These are phyloP conservation scores for Yamadazyma philogaea DNA, from an alignment of 805 yeast species.

Conservation along the genomic window DNA sequence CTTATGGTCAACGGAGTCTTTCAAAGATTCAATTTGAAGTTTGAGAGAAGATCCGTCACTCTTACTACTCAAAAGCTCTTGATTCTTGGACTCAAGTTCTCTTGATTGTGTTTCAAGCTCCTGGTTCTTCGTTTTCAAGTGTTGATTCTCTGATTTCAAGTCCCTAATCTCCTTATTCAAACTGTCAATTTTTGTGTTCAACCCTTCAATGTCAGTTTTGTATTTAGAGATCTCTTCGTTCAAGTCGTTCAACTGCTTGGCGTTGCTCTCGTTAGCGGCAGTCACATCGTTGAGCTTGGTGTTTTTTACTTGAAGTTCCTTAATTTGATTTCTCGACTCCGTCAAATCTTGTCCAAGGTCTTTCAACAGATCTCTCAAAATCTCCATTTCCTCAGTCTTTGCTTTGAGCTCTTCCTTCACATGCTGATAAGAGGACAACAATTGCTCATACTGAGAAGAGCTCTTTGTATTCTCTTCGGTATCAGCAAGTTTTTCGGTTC, in stretches of 20 bases:
- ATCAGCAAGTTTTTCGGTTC: background rate
- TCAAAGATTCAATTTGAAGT: constrained; percentile 46
- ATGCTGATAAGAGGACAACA: constrained; percentile 16
- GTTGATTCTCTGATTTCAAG: constrained; percentile 30
- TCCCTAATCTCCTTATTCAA: constrained; percentile 32
- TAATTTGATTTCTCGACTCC: constrained; percentile 57
- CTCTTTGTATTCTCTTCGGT: background rate
- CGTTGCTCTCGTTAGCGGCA: constrained; percentile 1
- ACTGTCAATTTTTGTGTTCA: background rate
- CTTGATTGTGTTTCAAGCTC: constrained; percentile 31
- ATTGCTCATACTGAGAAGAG: constrained; percentile 8
- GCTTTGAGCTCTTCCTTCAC: constrained; percentile 29
- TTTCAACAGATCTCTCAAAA: constrained; percentile 69
- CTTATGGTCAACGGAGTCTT: constrained; percentile 43
- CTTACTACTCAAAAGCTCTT: constrained; percentile 28
- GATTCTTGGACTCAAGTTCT: constrained; percentile 27
- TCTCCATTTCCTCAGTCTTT: constrained; percentile 63
- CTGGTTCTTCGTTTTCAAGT: constrained; percentile 16
- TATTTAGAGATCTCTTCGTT: background rate
- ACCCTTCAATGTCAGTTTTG: background rate
- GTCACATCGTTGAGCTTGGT: constrained; percentile 15
- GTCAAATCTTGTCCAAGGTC: constrained; percentile 80
- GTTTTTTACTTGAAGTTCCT: constrained; percentile 20
- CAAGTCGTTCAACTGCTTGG: background rate
- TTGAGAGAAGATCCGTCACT: constrained; percentile 45